These are phyloP conservation scores for Hyphodiscus sp. DNA, from an alignment of 2,329 filamentous ascomycete species.

Conservation along the genomic window DNA sequence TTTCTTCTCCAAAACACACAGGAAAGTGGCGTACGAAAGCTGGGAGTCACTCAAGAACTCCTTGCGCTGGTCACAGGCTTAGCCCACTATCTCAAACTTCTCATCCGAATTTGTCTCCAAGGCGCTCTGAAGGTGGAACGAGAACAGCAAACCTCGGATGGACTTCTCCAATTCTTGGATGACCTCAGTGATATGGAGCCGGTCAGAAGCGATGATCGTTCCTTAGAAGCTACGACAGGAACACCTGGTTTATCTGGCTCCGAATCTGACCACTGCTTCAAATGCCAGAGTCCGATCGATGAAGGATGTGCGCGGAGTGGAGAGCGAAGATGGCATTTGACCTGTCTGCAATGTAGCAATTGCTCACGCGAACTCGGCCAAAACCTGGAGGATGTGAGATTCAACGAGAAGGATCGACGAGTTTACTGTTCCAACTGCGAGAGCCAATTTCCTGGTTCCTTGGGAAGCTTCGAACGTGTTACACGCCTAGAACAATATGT, in stretches of 20 bases:
- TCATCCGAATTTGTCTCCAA: constrained; percentile 95
- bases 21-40: constrained; percentile 79
- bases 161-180: constrained; percentile 75
- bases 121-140: constrained; percentile 87
- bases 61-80: constrained; percentile 93
- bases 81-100: constrained; percentile 93
- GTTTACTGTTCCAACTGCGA: constrained; percentile 68
- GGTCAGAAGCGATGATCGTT: constrained; percentile 64
- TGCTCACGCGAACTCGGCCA: constrained; percentile 70
- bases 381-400: constrained; percentile 61
- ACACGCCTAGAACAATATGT: constrained; percentile 91
- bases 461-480: constrained; percentile 62
- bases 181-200: constrained; percentile 79
- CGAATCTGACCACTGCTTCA: constrained; percentile 76
- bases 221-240: constrained; percentile 58
- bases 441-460: constrained; percentile 46
- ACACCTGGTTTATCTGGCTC: constrained; percentile 63
- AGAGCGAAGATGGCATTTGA: constrained; percentile 75
- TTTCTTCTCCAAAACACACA: constrained; percentile 91
- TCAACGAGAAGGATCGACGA: constrained; percentile 60
- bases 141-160: constrained; percentile 67
- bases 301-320: constrained; percentile 79
- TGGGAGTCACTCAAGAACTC: constrained; percentile 96
- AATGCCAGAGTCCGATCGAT: constrained; percentile 83
- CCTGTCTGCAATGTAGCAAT: constrained; percentile 63